Evolutionary conservation across 2,329 filamentous ascomycete genomes (phyloP), one percentile per base, ranked within the genome.

Genomic region (Ascochyta lentis): DNA sequence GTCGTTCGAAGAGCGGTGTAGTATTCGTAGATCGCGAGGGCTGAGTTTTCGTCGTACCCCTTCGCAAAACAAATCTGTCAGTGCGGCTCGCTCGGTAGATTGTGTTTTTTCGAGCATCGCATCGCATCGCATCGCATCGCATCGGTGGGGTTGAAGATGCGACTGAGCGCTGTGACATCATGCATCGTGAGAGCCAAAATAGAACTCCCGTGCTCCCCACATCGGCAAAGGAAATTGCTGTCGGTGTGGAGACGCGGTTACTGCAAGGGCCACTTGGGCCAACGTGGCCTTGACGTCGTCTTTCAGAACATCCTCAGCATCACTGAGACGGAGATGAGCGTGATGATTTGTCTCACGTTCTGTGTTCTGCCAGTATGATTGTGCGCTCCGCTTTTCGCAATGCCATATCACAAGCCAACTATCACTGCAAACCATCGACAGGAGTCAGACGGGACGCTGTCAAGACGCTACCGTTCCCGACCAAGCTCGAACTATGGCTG

Each of bases 81-180:
- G 29, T 37, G 29, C 22, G 15, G 16, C 40, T 37, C 22, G n/a
- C 34, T 41, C 22, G 33, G 34, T 24, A 33, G 22, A 33, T 6
- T 31, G 35, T 42, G 10, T 22, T 23, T 24, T 24, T 10, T 46
- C 35, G 37, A 26, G 53, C 19, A 38, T 8, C 40, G 44, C 37
- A 54, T 26, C 24, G 53, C 19, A 38, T 26, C 24, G 53, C 19
- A 38, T 8, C 40, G 44, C 37, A 54, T 26, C 24, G 19, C 19
- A 19, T 40, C 26, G 35, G 13, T 26, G 24, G 38, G 41, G 50
- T 56, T 56, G 27, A 44, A 53, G 43, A 19, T 48, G 41, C 47
- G 31, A 52, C 54, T 44, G 38, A 54, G 35, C 49, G 38, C 41
- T 19, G 40, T 67, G 64, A 69, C 66, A 62, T 68, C 64, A 69